Percentiles rank a stretch among this genome's conserved stretches.
Conservation (phyloP, 306 rosid genomes). For the Luffa acutangula region DNA sequence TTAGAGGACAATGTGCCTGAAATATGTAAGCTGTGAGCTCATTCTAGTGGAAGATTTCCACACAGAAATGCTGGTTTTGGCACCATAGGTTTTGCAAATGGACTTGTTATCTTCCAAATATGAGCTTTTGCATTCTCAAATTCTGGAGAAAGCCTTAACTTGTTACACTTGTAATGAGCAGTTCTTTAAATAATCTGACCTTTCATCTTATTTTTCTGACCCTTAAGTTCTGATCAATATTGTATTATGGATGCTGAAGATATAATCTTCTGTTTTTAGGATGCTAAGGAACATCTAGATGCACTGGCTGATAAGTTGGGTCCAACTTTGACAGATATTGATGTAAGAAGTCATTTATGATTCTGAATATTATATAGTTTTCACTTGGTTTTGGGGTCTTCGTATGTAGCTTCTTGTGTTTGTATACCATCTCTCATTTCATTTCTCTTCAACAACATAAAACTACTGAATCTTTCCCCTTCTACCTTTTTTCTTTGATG, state of each 20-base stretch:
- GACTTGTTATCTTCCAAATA: neutral
- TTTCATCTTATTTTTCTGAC: neutral
- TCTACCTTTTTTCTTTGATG: slow-evolving; percentile 14
- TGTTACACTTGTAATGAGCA: neutral
- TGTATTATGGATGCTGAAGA: slow-evolving; percentile 22
- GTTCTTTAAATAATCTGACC: neutral
- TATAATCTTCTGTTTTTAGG: slow-evolving; percentile 46
- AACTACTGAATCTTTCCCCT: neutral
- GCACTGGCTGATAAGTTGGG: slow-evolving; percentile 96
- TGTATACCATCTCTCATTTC: neutral
- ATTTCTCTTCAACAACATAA: neutral
- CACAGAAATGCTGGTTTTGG: neutral
- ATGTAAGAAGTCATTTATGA: slow-evolving; percentile 44
- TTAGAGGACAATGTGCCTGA: neutral
- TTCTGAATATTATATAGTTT: slow-evolving; percentile 1
- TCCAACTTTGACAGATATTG: slow-evolving; percentile 75
- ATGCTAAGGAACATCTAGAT: slow-evolving; percentile 91
- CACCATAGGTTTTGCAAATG: neutral
- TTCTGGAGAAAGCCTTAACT: neutral
- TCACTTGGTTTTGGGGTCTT: neutral
- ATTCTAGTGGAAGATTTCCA: neutral
- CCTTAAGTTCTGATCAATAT: neutral
- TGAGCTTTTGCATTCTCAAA: neutral
- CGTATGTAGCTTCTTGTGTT: neutral
- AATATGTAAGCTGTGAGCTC: neutral